A percentile compares a stretch with the other conserved stretches of the same genome.
phyloP scores from a whole-genome alignment of 1,284 basidiomycete genomes.

The Apiotrichum brassicae region DNA sequence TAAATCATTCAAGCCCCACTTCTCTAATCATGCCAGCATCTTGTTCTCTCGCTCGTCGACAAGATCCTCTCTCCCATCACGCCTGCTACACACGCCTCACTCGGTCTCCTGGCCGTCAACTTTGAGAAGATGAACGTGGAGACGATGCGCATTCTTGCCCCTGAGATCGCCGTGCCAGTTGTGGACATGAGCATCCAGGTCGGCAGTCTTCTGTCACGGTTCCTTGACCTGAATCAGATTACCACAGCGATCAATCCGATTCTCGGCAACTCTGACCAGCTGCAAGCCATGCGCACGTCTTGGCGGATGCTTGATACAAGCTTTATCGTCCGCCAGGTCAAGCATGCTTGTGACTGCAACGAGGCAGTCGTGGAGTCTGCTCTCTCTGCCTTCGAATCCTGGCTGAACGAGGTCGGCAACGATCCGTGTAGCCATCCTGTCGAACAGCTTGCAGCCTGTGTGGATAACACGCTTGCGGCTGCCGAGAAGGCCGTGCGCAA shows the following conservation, averaged over 20 bases:
- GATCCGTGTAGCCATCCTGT: slow-evolving; percentile 8
- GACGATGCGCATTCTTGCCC: slow-evolving; percentile 14
- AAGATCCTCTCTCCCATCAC: slow-evolving; percentile 22
- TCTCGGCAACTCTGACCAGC: slow-evolving; percentile 23
- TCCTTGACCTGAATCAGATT: slow-evolving; percentile 34
- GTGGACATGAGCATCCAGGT: slow-evolving; percentile 27
- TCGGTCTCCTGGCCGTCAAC: slow-evolving; percentile 24
- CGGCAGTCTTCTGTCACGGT: slow-evolving; percentile 33
- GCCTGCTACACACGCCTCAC: slow-evolving; percentile 11
- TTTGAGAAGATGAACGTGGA: slow-evolving; percentile 32
- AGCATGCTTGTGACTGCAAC: slow-evolving; percentile 24
- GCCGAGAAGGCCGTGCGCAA: slow-evolving; percentile 2
- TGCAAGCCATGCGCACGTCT: slow-evolving; percentile 25
- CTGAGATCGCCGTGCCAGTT: slow-evolving; percentile 25
- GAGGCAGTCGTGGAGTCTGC: slow-evolving; percentile 22
- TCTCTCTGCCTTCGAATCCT: slow-evolving; percentile 22
- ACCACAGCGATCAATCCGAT: slow-evolving; percentile 31
- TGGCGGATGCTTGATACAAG: slow-evolving; percentile 31
- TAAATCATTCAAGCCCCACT: no score
- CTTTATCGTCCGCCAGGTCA: slow-evolving; percentile 30
- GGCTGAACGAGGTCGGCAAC: slow-evolving; percentile 23
- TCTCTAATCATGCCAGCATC: slow-evolving; percentile 9
- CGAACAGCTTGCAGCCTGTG: slow-evolving; percentile 12
- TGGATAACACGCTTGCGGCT: slow-evolving; percentile 5
- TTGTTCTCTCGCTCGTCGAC: slow-evolving; percentile 24